A percentile compares a stretch with the other conserved stretches of the same genome.
Evolutionary conservation across 2,329 filamentous ascomycete genomes (phyloP).

Genomic region (Niveomyces coronatus): DNA sequence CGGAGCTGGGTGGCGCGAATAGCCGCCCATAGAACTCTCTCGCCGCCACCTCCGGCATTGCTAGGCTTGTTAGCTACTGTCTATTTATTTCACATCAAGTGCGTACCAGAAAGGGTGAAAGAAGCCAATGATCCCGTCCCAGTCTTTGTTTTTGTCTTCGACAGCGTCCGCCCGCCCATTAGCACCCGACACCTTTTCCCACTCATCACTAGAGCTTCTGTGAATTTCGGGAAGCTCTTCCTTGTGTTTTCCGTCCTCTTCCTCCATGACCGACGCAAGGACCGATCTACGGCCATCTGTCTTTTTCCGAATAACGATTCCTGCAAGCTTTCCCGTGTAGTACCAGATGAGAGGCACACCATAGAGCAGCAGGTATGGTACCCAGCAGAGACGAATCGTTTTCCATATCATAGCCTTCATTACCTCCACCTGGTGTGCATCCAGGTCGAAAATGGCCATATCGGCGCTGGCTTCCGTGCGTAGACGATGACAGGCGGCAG

Average conservation of each 20-base stretch:
- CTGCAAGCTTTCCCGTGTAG: slow-evolving; percentile 35
- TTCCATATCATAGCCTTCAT: too few relatives aligned
- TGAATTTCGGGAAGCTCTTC: slow-evolving; percentile 24
- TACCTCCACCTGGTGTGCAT: too few relatives aligned
- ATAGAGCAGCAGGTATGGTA: slow-evolving; percentile 20
- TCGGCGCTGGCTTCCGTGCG: too few relatives aligned
- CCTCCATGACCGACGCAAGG: slow-evolving; percentile 42
- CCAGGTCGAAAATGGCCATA: slow-evolving; percentile 20
- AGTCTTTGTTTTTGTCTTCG: slow-evolving; percentile 43
- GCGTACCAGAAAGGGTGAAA: slow-evolving; percentile 91
- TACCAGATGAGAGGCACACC: slow-evolving; percentile 26
- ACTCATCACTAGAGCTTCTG: slow-evolving; percentile 46
- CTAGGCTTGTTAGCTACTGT: slow-evolving; percentile 35
- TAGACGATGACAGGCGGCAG: too few relatives aligned
- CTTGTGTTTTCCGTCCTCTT: slow-evolving; percentile 30
- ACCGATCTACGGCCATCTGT: slow-evolving; percentile 51
- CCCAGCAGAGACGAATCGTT: too few relatives aligned
- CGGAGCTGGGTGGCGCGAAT: slow-evolving; percentile 81
- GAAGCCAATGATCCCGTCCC: slow-evolving; percentile 84
- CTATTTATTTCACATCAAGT: neutral
- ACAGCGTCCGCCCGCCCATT: slow-evolving; percentile 23
- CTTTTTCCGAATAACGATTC: slow-evolving; percentile 52
- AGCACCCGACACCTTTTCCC: slow-evolving; percentile 56
- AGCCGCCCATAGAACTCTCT: slow-evolving; percentile 92
- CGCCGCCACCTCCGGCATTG: slow-evolving; percentile 92